Base-by-base conservation (phyloP, 352 stramenopile species). In the Pythium myriotylum region DNA sequence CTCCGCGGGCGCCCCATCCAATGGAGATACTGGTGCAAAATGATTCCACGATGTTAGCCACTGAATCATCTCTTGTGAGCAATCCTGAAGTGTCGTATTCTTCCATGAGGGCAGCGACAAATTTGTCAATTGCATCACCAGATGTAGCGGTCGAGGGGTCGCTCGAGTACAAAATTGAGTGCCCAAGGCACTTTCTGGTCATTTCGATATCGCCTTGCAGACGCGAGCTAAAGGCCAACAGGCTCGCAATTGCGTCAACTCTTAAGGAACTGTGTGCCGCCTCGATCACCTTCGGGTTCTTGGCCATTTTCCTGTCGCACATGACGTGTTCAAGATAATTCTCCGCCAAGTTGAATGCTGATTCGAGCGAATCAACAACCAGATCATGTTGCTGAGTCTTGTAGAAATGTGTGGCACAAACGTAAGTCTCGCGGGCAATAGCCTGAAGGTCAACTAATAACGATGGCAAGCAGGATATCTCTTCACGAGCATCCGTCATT, bases 311-410 rank as follows among this genome's bases (percentile, higher is more conserved):
- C 2, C 74, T 61, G 35, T 68, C 76, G 59, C 76, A 82, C 77
- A 90, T 85, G 2, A 89, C 63, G 52, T 87, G 81, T 52, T 92
- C 75, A 17, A 90, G 57, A 49, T 83, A 90, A 40, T 64, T 79
- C 55, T 89, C 77, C 0, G 62, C 61, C 24, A 90, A 42, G 16
- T 75, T 69, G 22, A 92, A 88, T 12, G 73, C 60, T n/a, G 65
- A 63, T 7, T 67, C 69, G 26, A 92, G 53, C 39, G 70, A 67
- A 33, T 56, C 68, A 33, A 81, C 70, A 19, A 78, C 87, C 9
- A 69, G 66, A 32, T 59, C 62, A 33, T 74, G 72, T 17, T 77
- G 70, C 9, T 73, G 60, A 22, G 47, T 58, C 55, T 89, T 86
- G 61, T 83, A 92, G 35, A 74, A 85, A 12, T 51, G 54, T 26